phyloP scores from a whole-genome alignment of 2,329 filamentous ascomycete genomes.

The Sporothrix schenckii region DNA sequence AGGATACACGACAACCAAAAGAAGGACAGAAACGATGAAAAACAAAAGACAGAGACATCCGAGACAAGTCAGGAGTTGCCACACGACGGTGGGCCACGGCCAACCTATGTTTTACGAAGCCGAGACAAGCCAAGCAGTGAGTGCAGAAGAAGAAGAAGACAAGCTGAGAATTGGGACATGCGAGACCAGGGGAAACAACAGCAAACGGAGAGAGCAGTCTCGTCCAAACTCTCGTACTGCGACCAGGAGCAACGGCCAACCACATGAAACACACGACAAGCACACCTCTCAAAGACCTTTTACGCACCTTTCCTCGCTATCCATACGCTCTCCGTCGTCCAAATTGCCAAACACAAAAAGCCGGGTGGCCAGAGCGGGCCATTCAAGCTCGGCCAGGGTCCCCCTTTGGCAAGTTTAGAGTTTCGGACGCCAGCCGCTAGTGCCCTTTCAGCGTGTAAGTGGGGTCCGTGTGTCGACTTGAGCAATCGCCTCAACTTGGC shows the following conservation, averaged over 20 bases:
- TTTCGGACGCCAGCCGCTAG: constrained; percentile 25
- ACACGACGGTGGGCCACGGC: constrained; percentile 15
- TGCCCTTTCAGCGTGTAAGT: background rate
- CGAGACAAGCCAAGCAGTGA: background rate
- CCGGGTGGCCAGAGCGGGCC: constrained; percentile 3
- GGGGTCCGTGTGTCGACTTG: background rate
- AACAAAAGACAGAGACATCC: constrained; percentile 6
- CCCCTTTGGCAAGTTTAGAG: constrained; percentile 9
- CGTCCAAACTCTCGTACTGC: too few species aligned
- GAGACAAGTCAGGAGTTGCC: constrained; percentile 26
- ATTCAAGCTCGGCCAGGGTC: too few species aligned
- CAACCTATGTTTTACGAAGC: background rate
- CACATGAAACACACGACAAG: constrained; percentile 17
- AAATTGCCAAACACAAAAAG: background rate
- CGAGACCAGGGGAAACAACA: background rate
- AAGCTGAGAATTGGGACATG: background rate
- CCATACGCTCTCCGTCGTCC: constrained; percentile 8
- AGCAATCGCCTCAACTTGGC: too few species aligned
- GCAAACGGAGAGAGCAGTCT: background rate
- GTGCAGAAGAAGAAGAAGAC: background rate
- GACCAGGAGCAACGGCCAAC: background rate
- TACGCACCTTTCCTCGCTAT: background rate
- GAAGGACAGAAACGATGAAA: background rate
- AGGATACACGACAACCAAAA: background rate
- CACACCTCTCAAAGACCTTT: constrained; percentile 11